Evolutionary conservation across 2,329 filamentous ascomycete species (phyloP), one percentile per base, ranked within the genome.

Genomic region (Fusarium buharicum): DNA sequence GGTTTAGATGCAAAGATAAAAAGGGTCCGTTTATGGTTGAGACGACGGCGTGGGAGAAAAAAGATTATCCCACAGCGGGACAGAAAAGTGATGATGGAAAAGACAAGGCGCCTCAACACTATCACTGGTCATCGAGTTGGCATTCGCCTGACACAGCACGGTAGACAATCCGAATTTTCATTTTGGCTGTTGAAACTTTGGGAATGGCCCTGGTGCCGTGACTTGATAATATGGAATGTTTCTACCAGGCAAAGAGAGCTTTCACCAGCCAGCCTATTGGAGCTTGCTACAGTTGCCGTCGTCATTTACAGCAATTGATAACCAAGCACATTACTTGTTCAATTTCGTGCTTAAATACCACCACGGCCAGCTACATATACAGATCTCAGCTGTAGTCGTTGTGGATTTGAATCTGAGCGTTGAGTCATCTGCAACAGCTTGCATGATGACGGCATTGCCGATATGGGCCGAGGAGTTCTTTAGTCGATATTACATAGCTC

Each of bases 11-110:
- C 72, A 76, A 78, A 55, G 85, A 88, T 73, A 81, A 76, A 66
- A 83, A 84, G 13, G 84, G 83, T 5, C 76, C 55, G 8, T 89
- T 89, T 66, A 82, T 78, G 72, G 83, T 87, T 38, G 86, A 89
- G 75, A 89, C 86, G 20, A 89, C 86, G 12, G 79, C 81, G 38
- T 89, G 86, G 86, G 86, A 89, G 74, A 79, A 73, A 57, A 72
- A 70, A 56, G 65, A 64, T 40, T 64, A 62, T 62, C 41, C 44
- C 44, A 20, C 8, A 8, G 40, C 31, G 20, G 44, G 49, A 20
- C 43, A 50, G 30, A 52, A 52, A 31, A 64, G 38, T 40, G 64
- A 55, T 33, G 56, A 62, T 45, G 55, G 50, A 56, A 49, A 58
- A 28, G 46, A 51, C 43, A 58, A 64, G 33, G 47, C 62, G 7